Evolutionary conservation across 768 basidiomycete species (phyloP).

Genomic region (Boletus pseudopeckii): DNA sequence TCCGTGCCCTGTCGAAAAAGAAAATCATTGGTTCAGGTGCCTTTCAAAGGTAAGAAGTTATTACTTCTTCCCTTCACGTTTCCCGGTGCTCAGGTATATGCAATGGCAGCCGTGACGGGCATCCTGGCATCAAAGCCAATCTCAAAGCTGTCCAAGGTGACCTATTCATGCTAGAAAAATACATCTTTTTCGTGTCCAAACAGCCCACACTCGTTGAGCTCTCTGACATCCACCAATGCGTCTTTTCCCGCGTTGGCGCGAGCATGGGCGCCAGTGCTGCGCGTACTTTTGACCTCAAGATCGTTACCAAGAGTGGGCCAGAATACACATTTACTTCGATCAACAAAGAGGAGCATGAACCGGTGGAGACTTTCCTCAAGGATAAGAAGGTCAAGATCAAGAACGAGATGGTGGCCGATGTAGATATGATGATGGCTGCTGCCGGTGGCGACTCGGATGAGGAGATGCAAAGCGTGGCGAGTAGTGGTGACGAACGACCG

Average conservation of each 20-base stretch:
- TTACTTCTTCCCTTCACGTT: too few species aligned
- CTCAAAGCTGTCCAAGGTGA: constrained; percentile 96
- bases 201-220: constrained; percentile 89
- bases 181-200: constrained; percentile 96
- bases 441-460: constrained; percentile 70
- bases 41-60: constrained; percentile 70
- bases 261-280: constrained; percentile 79
- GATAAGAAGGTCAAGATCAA: constrained; percentile 92
- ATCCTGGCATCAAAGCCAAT: constrained; percentile 96
- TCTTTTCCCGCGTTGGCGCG: constrained; percentile 91
- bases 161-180: constrained; percentile 97
- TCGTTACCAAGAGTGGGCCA: constrained; percentile 79
- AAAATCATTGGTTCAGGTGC: constrained; percentile 86
- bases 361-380: constrained; percentile 79
- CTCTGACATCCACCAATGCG: constrained; percentile 81
- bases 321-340: constrained; percentile 91
- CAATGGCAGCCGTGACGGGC: constrained; percentile 69
- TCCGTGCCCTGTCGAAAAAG: constrained; percentile 86
- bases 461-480: constrained; percentile 79
- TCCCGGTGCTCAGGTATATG: neutral
- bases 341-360: constrained; percentile 92
- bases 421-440: constrained; percentile 67
- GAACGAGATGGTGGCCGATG: constrained; percentile 93
- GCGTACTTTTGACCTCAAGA: constrained; percentile 90
- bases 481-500: constrained; percentile 61